These are phyloP conservation scores for Torulaspora indica DNA, from an alignment of 805 yeast genomes.

Conservation along the genomic window DNA sequence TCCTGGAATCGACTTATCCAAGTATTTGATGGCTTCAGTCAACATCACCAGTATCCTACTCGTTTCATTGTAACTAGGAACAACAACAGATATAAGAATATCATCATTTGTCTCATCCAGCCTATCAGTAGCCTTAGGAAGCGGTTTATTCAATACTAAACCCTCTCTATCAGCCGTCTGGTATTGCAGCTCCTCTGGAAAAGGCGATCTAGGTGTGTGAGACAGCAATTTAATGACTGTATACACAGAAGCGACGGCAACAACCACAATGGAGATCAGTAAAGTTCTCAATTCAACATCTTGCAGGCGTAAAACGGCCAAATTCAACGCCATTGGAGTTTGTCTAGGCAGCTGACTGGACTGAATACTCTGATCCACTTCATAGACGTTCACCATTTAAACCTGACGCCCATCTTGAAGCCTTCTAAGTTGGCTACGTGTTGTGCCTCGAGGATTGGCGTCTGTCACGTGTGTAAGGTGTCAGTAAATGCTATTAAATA, in stretches of 20 bases:
- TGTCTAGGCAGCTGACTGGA: not conserved
- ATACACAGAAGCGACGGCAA: conserved; percentile 34
- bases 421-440: conserved; percentile 3
- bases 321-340: conserved; percentile 4
- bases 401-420: not conserved
- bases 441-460: not conserved
- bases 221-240: conserved; percentile 45
- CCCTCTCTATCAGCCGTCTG: conserved; percentile 43
- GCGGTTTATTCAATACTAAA: conserved; percentile 30
- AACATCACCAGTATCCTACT: conserved; percentile 65
- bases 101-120: conserved; percentile 27
- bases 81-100: conserved; percentile 66
- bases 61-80: conserved; percentile 93
- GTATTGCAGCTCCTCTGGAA: conserved; percentile 50
- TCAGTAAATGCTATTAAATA: conserved; percentile 3
- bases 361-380: too few species aligned
- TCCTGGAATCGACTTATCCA: conserved; percentile 38
- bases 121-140: conserved; percentile 22
- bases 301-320: conserved; percentile 7
- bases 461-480: conserved; percentile 1
- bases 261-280: conserved; percentile 11
- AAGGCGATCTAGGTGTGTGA: conserved; percentile 58
- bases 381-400: not conserved
- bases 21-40: conserved; percentile 57
- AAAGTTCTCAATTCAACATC: conserved; percentile 13